Base-by-base conservation (phyloP, 116 monocot genomes). In the Papilionanthe hybrid region DNA sequence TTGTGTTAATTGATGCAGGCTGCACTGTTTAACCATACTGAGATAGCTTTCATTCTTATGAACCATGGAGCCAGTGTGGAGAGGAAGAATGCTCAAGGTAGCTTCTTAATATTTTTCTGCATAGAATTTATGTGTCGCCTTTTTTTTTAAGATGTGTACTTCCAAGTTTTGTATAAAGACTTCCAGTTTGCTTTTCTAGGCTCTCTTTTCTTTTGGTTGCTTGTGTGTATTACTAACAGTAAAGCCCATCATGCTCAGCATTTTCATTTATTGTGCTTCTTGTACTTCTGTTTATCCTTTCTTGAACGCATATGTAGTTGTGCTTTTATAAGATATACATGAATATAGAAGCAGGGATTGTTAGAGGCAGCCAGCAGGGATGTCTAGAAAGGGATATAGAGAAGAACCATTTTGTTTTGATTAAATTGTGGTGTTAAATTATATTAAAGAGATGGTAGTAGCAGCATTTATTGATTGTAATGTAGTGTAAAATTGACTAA, bases 11-110 rank as follows among this genome's bases (percentile, higher is more conserved):
- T 67, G 29, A 28, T 87, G 60, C 79, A 93, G 99, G 99, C 99
- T 76, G 91, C 99, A 71, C 77, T 99, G 15, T 99, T 99, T 84
- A 99, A 99, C 84, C 99, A 90, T 83, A 99, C 99, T 19, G 99
- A 95, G 75, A 99, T 99, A 81, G 82, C 86, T 65, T 92, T 99
- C 79, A 88, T 95, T 88, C 95, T 99, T 42, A 90, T 99, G 92
- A 92, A 93, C 42, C 81, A 85, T 86, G 99, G 99, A 66, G 95
- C 99, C 44, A 91, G 81, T 75, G 72, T 84, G 6, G 83, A 92
- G 49, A 73, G 67, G 82, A 95, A 89, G 84, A 99, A 99, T 87
- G 93, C 90, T 47, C 99, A 99, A 88, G 96, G 96, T 96, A 74
- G 77, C 68, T 74, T 44, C 23, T 28, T 28, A 41, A 57, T 60